Evolutionary conservation across 164 flowering plant genomes (phyloP).

Genomic region (Echeveria elegans): DNA sequence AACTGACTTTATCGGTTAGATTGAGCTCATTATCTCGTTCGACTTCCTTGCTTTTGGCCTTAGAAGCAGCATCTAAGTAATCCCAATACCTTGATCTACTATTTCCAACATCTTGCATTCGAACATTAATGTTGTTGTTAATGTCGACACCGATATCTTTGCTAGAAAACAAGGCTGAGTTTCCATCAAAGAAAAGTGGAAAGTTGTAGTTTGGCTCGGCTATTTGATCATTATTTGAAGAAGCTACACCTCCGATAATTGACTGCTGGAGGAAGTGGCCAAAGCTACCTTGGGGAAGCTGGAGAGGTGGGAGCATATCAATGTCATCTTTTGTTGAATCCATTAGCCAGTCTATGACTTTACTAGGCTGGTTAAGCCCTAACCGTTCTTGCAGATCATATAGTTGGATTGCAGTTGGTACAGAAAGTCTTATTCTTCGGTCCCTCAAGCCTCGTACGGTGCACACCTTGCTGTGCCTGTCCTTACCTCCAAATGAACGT

Average conservation of each 20-base stretch:
- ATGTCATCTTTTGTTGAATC: slow-evolving; percentile 33
- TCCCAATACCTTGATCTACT: slow-evolving; percentile 14
- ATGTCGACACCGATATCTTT: not conserved
- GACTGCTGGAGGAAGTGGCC: slow-evolving; percentile 26
- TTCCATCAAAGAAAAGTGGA: slow-evolving; percentile 12
- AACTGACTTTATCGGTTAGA: slow-evolving; percentile 15
- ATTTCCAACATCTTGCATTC: not conserved
- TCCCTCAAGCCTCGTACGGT: slow-evolving; percentile 55
- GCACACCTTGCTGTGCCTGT: slow-evolving; percentile 64
- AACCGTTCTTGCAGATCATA: slow-evolving; percentile 63
- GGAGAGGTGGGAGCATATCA: slow-evolving; percentile 41
- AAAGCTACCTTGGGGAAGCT: slow-evolving; percentile 25
- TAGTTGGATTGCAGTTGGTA: slow-evolving; percentile 55
- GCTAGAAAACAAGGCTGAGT: not conserved
- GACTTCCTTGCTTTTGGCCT: slow-evolving; percentile 17
- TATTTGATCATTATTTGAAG: slow-evolving; percentile 4
- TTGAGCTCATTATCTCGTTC: slow-evolving; percentile 9
- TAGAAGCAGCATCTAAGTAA: slow-evolving; percentile 9
- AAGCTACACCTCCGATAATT: not conserved
- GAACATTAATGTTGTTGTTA: not conserved
- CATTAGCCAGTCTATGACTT: slow-evolving; percentile 41
- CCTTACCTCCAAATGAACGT: slow-evolving; percentile 39
- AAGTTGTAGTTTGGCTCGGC: not conserved
- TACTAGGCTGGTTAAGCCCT: slow-evolving; percentile 45
- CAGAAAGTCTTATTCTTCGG: slow-evolving; percentile 60